Evolutionary conservation across 306 rosid genomes (phyloP).

Genomic region (Malus orientalis): DNA sequence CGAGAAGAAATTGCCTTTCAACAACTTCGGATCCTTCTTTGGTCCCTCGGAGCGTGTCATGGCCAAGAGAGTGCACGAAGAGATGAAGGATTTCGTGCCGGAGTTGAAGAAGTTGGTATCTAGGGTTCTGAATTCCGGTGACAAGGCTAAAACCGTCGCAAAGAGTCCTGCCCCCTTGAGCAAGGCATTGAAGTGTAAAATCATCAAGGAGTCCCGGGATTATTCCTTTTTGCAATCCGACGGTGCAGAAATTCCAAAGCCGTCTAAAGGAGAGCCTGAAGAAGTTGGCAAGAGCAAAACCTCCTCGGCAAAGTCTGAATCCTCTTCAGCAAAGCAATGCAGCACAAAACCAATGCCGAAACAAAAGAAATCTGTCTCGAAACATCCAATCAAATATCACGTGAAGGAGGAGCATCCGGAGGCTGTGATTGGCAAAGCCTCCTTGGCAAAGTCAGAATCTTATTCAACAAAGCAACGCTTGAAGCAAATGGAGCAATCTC

Average conservation of each 20-base stretch:
- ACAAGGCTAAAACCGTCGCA: background rate
- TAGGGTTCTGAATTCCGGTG: background rate
- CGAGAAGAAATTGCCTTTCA: too few species aligned
- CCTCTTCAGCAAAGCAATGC: background rate
- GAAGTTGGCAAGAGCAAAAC: background rate
- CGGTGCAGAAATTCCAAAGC: background rate
- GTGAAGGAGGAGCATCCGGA: background rate
- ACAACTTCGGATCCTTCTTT: background rate
- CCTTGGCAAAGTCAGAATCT: background rate
- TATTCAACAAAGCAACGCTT: background rate
- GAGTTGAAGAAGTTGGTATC: background rate
- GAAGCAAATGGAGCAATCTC: background rate
- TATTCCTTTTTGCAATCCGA: background rate
- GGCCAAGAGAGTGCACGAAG: background rate
- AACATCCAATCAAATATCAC: background rate
- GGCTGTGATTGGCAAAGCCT: background rate
- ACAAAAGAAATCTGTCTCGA: background rate
- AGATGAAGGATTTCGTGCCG: background rate
- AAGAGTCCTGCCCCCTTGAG: background rate
- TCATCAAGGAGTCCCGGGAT: background rate
- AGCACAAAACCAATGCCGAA: background rate
- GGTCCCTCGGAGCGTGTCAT: background rate
- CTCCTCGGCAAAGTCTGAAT: background rate
- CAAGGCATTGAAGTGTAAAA: background rate
- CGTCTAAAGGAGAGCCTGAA: background rate